phyloP scores from a whole-genome alignment of 305 asterid species.

The Plantago lanceolata region DNA sequence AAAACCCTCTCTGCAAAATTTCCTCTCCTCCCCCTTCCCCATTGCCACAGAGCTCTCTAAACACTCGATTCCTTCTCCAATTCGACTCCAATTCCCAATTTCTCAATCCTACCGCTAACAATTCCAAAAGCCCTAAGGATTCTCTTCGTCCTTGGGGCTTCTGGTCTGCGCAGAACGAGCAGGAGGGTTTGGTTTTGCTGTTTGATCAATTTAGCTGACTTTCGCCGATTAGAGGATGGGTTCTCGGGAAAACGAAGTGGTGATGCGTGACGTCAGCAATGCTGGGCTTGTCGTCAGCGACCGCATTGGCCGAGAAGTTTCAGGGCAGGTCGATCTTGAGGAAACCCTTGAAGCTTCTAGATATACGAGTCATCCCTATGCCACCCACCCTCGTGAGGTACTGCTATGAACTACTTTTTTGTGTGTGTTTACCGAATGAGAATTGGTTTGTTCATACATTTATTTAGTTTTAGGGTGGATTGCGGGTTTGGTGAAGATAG shows the following conservation, averaged over 20 bases:
- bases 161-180: not conserved
- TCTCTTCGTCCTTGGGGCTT: slow-evolving; percentile 3
- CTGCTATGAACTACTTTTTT: not conserved
- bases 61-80: not conserved
- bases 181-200: not conserved
- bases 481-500: not conserved
- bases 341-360: slow-evolving; percentile 92
- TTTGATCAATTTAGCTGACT: not conserved
- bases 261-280: slow-evolving; percentile 83
- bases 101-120: not conserved
- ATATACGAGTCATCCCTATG: slow-evolving; percentile 87
- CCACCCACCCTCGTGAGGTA: slow-evolving; percentile 96
- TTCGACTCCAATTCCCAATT: slow-evolving; percentile 28
- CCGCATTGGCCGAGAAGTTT: slow-evolving; percentile 69
- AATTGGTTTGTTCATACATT: not conserved
- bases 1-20: slow-evolving; percentile 12
- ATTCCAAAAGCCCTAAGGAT: slow-evolving; percentile 28
- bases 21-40: too few species aligned
- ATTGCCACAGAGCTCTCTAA: not conserved
- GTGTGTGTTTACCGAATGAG: not conserved
- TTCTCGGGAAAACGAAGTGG: slow-evolving; percentile 66
- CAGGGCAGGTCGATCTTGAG: slow-evolving; percentile 77
- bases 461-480: not conserved
- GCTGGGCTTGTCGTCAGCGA: slow-evolving; percentile 88
- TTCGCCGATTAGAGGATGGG: slow-evolving; percentile 25